phyloP scores from a whole-genome alignment of 257 asterid species.

The Plantago elongata region DNA sequence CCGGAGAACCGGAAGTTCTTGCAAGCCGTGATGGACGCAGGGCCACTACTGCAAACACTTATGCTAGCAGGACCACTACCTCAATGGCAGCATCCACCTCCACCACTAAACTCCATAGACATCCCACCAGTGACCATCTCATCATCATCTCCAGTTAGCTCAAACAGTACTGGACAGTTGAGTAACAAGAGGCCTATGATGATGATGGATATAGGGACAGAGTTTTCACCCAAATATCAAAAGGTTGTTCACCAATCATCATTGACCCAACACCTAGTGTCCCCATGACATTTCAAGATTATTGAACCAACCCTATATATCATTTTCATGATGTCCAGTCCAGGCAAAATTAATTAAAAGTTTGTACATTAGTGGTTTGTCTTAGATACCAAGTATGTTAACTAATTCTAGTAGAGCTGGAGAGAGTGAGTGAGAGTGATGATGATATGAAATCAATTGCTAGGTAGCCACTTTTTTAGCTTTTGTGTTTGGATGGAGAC shows the following conservation, averaged over 20 bases:
- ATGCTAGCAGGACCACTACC: conserved; percentile 95
- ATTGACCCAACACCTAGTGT: conserved; percentile 46
- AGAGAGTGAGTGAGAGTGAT: conserved; percentile 23
- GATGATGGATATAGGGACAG: conserved; percentile 24
- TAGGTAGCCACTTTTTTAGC: conserved; percentile 21
- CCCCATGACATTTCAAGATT: conserved; percentile 24
- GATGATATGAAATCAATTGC: conserved; percentile 20
- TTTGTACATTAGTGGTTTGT: conserved; percentile 55
- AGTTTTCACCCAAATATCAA: conserved; percentile 53
- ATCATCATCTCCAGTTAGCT: conserved; percentile 39
- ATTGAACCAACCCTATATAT: conserved; percentile 21
- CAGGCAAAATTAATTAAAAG: not conserved
- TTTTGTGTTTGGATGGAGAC: conserved; percentile 44
- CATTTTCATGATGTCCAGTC: conserved; percentile 1
- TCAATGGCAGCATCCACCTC: conserved; percentile 98
- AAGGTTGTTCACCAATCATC: conserved; percentile 69
- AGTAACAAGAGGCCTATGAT: conserved; percentile 46
- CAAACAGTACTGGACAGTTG: conserved; percentile 29
- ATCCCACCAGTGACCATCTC: conserved; percentile 83
- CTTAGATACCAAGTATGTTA: conserved; percentile 48
- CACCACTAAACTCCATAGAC: conserved; percentile 75
- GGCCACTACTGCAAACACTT: conserved; percentile 87
- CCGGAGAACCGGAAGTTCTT: conserved; percentile 83
- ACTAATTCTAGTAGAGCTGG: conserved; percentile 40
- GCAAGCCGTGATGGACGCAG: conserved; percentile 90